Percentiles rank a stretch among this genome's conserved stretches.
These are phyloP conservation scores for Lactarius psammicola DNA, from an alignment of 768 basidiomycete species.

Conservation along the genomic window DNA sequence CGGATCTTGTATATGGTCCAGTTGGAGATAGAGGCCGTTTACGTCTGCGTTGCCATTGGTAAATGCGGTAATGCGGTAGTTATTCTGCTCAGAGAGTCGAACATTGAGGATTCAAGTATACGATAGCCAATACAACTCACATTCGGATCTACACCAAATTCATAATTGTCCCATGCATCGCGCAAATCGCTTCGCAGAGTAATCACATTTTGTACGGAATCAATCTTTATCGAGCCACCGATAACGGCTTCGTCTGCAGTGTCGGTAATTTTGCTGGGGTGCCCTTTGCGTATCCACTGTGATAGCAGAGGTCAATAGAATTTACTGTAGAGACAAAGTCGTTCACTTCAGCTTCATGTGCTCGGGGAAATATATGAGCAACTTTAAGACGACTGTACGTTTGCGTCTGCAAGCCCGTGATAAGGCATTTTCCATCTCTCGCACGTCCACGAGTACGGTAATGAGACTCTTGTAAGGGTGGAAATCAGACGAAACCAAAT, in stretches of 20 bases:
- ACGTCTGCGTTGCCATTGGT: conserved; percentile 5
- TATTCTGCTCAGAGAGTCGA: not conserved
- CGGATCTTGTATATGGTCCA: conserved; percentile 11
- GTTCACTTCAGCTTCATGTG: conserved; percentile 7
- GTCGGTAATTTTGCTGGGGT: conserved; percentile 5
- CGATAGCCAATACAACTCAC: not conserved
- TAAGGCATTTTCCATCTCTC: conserved; percentile 5
- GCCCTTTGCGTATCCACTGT: conserved; percentile 10
- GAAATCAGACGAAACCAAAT: not conserved
- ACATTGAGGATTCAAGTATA: not conserved
- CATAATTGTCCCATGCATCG: conserved; percentile 12
- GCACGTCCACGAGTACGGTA: not conserved
- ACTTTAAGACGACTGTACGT: conserved; percentile 5
- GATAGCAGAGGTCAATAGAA: not conserved
- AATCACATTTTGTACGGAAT: conserved; percentile 5
- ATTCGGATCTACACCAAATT: conserved; percentile 10
- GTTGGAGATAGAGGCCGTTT: not conserved
- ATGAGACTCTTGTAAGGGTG: not conserved
- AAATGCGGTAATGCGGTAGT: conserved; percentile 8
- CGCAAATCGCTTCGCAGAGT: conserved; percentile 6
- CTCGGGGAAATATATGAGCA: conserved; percentile 14
- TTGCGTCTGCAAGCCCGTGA: conserved; percentile 5
- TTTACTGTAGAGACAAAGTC: not conserved
- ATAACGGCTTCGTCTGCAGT: not conserved
- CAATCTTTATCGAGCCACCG: conserved; percentile 1